Percentiles rank a stretch among this genome's conserved stretches.
Evolutionary conservation across 805 yeast species (phyloP).

Genomic region (Candida endomychidarum): DNA sequence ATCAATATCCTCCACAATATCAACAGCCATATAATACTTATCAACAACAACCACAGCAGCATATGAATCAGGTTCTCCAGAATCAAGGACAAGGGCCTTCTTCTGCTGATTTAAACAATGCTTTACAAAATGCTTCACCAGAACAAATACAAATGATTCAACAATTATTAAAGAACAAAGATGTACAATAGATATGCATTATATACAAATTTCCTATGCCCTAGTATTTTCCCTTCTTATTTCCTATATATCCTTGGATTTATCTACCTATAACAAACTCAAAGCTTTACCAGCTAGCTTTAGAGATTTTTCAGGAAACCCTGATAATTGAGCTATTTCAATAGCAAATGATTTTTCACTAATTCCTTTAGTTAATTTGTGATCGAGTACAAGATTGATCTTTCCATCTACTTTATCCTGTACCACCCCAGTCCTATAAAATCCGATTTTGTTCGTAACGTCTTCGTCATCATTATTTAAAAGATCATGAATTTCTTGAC

Average conservation of each 20-base stretch:
- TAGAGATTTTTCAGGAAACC: conserved; percentile 66
- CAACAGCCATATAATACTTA: conserved; percentile 8
- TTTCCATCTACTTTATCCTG: conserved; percentile 11
- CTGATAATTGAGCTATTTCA: conserved; percentile 74
- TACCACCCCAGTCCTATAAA: conserved; percentile 32
- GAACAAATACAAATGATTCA: conserved; percentile 28
- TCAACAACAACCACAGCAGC: conserved; percentile 17
- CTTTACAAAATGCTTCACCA: conserved; percentile 17
- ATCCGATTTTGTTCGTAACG: conserved; percentile 26
- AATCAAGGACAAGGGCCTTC: conserved; percentile 13
- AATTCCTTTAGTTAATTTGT: conserved; percentile 63
- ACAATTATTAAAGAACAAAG: conserved; percentile 23
- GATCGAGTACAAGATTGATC: conserved; percentile 47
- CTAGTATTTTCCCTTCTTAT: neutral
- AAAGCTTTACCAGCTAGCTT: conserved; percentile 40
- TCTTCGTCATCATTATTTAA: conserved; percentile 15
- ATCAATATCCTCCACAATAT: conserved; percentile 10
- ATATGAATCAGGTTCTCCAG: conserved; percentile 13
- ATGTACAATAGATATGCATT: conserved; percentile 7
- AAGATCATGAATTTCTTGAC: conserved; percentile 39
- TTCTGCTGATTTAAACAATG: conserved; percentile 8
- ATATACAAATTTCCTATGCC: too few species aligned
- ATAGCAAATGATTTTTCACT: conserved; percentile 74
- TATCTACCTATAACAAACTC: conserved; percentile 1
- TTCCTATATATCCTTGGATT: neutral